Percentiles rank a stretch among this genome's conserved stretches.
phyloP scores from a whole-genome alignment of 2,329 filamentous ascomycete species.

The Pseudogymnoascus sp. region DNA sequence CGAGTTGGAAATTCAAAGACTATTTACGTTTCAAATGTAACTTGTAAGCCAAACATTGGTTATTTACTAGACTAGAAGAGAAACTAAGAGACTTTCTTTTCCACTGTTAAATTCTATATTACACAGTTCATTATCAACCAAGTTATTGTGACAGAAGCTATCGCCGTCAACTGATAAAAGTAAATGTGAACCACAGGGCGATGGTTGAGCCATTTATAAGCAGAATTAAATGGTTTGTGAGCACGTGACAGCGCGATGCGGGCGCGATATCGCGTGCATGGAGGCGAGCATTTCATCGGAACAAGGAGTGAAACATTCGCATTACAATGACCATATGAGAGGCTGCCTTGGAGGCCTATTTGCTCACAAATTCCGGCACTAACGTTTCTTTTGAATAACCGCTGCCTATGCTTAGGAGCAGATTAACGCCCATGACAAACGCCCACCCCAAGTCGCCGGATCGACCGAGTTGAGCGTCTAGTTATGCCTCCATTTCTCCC shows the following conservation, averaged over 20 bases:
- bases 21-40: background rate
- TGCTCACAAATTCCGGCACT: background rate
- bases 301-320: background rate
- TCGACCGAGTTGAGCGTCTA: background rate
- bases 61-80: background rate
- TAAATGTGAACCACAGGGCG: background rate
- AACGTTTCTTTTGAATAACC: background rate
- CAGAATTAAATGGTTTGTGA: background rate
- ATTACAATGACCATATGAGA: background rate
- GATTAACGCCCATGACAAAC: background rate
- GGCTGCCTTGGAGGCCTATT: background rate
- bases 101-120: background rate
- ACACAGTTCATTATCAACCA: background rate
- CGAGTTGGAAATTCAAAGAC: background rate
- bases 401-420: background rate
- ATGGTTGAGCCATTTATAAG: background rate
- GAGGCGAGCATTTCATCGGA: background rate
- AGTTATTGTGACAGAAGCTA: background rate
- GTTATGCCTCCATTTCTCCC: constrained; percentile 60
- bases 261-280: background rate
- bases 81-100: background rate
- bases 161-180: background rate
- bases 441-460: background rate
- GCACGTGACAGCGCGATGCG: background rate
- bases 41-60: background rate